Evolutionary conservation across 192 early-diverging fungal species (phyloP), one percentile per base, ranked within the genome.

Genomic region (Phlyctochytrium planicorne): DNA sequence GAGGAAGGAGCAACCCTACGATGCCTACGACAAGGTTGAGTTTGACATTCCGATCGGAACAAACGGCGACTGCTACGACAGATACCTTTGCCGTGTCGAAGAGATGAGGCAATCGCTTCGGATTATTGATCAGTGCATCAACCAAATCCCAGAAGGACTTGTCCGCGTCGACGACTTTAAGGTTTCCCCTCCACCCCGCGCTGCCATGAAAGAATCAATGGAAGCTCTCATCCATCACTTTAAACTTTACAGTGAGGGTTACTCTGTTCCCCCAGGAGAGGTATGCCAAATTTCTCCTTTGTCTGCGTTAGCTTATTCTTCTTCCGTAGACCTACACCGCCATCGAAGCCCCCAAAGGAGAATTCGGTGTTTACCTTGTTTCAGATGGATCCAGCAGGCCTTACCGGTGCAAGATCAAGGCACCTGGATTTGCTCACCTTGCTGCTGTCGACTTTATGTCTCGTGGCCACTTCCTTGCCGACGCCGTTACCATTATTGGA

Each of bases 191-290:
- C 97, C 97, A 53, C 90, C 89, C 29, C 89, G 97, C 64, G 87
- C 88, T 23, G 78, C 82, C 71, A 99, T 99, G 97, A 99, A 99
- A 88, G 90, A 96, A 81, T 90, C 89, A 78, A 99, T 99, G 97
- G 97, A 99, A 78, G 93, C 95, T 2, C 79, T 99, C 59, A 99
- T 99, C 68, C 94, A 96, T 75, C 97, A 99, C 81, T 99, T 99
- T 79, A 99, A 99, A 82, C 83, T 97, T 32, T 99, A 94, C 80
- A 94, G 93, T n/a, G 97, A 99, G 81, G 97, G 97, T 36, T 99
- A 90, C 83, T 88, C 94, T 47, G 97, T 99, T 30, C 97, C 97
- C 25, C 78, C 92, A 33, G 97, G 97, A 35, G 97, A 99, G 73
- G 80, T 82, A 72, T 12, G 37, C 17, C 64, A n/a, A n/a, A 24